phyloP scores from a whole-genome alignment of 2,329 filamentous ascomycete species.

The Aureobasidium zeae region DNA sequence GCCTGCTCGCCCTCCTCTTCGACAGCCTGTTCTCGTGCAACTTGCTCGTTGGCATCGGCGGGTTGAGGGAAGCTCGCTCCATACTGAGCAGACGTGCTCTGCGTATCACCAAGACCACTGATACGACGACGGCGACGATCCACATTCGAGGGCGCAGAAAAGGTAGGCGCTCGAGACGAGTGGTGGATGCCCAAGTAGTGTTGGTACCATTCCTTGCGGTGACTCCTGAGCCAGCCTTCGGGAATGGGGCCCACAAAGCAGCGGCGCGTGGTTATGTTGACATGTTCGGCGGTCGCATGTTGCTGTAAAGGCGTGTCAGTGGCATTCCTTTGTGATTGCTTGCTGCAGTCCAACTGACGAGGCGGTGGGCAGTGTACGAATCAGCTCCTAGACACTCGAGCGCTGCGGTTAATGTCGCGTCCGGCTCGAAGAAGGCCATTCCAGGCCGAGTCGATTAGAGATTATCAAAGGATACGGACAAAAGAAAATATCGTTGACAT shows the following conservation, averaged over 20 bases:
- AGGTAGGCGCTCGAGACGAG: slow-evolving; percentile 40
- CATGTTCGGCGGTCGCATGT: slow-evolving; percentile 52
- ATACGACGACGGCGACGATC: slow-evolving; percentile 32
- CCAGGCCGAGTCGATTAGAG: background rate
- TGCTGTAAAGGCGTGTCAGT: slow-evolving; percentile 32
- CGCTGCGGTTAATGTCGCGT: slow-evolving; percentile 15
- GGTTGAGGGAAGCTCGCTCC: slow-evolving; percentile 37
- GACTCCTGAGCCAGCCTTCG: slow-evolving; percentile 54
- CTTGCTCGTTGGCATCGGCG: slow-evolving; percentile 21
- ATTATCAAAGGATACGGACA: background rate
- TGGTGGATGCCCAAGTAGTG: slow-evolving; percentile 38
- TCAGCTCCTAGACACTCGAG: slow-evolving; percentile 16
- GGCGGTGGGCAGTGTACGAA: slow-evolving; percentile 18
- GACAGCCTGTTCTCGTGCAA: slow-evolving; percentile 17
- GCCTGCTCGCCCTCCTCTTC: slow-evolving; percentile 25
- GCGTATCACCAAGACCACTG: slow-evolving; percentile 34
- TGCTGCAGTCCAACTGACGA: slow-evolving; percentile 13
- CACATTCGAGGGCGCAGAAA: slow-evolving; percentile 40
- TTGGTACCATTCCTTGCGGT: slow-evolving; percentile 55
- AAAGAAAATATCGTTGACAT: too few species aligned
- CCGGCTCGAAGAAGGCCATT: slow-evolving; percentile 11
- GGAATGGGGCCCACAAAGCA: slow-evolving; percentile 59
- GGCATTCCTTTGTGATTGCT: background rate
- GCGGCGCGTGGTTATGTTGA: slow-evolving; percentile 52
- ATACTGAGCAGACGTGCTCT: slow-evolving; percentile 31